Conservation (phyloP, 495 filamentous ascomycete species). For the Neurospora sp. region DNA sequence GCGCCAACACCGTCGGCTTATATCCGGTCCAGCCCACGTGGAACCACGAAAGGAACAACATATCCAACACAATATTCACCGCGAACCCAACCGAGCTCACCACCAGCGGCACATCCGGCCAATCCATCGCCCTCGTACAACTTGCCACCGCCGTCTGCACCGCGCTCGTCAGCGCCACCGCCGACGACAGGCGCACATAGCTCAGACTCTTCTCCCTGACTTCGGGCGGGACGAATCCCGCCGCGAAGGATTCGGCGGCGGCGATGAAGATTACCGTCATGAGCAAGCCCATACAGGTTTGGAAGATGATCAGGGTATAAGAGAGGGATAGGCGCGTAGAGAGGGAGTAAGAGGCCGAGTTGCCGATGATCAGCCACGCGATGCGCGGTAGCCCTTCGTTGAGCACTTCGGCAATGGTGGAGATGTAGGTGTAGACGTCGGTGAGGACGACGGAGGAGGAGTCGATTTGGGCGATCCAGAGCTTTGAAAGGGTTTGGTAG, state of each 20-base stretch:
- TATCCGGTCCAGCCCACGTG: slow-evolving; percentile 39
- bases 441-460: slow-evolving; percentile 56
- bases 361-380: slow-evolving; percentile 61
- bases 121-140: slow-evolving; percentile 56
- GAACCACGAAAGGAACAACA: slow-evolving; percentile 59
- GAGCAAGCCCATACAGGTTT: slow-evolving; percentile 44
- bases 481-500: slow-evolving; percentile 59
- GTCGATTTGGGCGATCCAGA: slow-evolving; percentile 67
- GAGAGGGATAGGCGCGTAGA: slow-evolving; percentile 47
- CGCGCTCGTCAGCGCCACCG: slow-evolving; percentile 50
- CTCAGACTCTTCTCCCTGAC: slow-evolving; percentile 44
- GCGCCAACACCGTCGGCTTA: slow-evolving; percentile 48
- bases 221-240: slow-evolving; percentile 52
- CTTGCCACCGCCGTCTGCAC: slow-evolving; percentile 53
- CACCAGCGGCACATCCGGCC: slow-evolving; percentile 61
- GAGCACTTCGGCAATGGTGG: slow-evolving; percentile 53
- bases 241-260: slow-evolving; percentile 43
- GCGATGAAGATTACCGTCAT: slow-evolving; percentile 54
- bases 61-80: slow-evolving; percentile 60
- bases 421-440: slow-evolving; percentile 50
- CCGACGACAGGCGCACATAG: slow-evolving; percentile 58
- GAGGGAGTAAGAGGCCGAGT: slow-evolving; percentile 45
- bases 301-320: slow-evolving; percentile 54
- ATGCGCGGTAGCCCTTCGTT: slow-evolving; percentile 66
- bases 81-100: slow-evolving; percentile 54